Base-by-base conservation (phyloP, 2,329 filamentous ascomycete species). In the Xylariaceae sp. region DNA sequence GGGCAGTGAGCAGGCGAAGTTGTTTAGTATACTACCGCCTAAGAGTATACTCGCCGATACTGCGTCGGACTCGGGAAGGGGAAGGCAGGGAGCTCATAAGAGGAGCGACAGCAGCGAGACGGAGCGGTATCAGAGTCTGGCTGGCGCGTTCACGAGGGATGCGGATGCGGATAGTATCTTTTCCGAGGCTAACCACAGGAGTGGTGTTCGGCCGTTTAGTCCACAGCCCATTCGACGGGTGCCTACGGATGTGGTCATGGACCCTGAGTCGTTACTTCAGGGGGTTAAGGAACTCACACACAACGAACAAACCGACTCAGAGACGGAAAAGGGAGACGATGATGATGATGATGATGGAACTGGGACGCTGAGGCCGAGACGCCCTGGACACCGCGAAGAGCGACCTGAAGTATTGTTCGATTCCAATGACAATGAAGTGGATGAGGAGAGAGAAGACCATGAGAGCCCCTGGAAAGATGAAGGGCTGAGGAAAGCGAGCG, bases 11-110 rank as follows among this genome's bases (percentile, higher is more conserved):
- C 65, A 63, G 46, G 69, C 70, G 14, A 83, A 82, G 70, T 73
- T 87, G 60, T 87, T 86, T 67, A 84, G 81, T 62, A 85, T 86
- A 58, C 68, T 86, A 44, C 82, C 82, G 38, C 80, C 82, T 12
- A 83, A 81, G 68, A 84, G 81, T 63, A 86, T 86, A 60, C 76
- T 86, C 5, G 78, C 80, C 39, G 80, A 83, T 58, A 59, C 71
- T 43, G 70, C 68, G 1, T 73, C 75, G 6, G 73, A 76, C 51
- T 62, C 57, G 60, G 57, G 19, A 2, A 51, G 52, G 31, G 53
- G 51, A 7, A 47, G 34, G 45, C 31, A 19, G 63, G 51, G 55
- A 10, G 60, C 67, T 13, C 75, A 80, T 55, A 67, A 66, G 31
- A 74, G 81, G 31, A 71, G 74, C 18, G 82, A 85, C 61, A 84